Evolutionary conservation across 148 eudicot species (phyloP).

Genomic region (Rhododendron griersonianum): DNA sequence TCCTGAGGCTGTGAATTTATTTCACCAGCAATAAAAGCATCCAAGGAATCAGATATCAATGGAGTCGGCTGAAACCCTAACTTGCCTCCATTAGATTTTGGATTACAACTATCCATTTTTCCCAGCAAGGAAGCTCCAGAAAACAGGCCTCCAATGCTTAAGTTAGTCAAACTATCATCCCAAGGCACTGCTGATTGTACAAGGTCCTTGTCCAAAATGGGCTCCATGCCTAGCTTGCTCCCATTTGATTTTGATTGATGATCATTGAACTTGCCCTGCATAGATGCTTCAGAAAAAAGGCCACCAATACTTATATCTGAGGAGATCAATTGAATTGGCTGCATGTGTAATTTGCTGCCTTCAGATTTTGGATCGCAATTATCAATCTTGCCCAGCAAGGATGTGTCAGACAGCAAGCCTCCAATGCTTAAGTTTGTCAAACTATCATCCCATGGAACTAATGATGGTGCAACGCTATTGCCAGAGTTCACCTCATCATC

Average conservation of each 20-base stretch:
- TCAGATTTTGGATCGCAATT: constrained; percentile 4
- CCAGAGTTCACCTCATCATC: constrained; percentile 27
- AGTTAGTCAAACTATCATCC: constrained; percentile 36
- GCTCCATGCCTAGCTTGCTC: constrained; percentile 11
- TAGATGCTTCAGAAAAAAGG: constrained; percentile 38
- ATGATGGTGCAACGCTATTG: constrained; percentile 21
- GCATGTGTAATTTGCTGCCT: constrained; percentile 11
- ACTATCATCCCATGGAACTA: constrained; percentile 54
- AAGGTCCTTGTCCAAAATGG: constrained; percentile 10
- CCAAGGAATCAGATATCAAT: constrained; percentile 38
- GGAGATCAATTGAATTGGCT: constrained; percentile 19
- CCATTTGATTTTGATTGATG: constrained; percentile 9
- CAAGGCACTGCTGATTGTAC: constrained; percentile 19
- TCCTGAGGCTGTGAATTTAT: constrained; percentile 26
- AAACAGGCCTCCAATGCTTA: constrained; percentile 77
- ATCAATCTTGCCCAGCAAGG: constrained; percentile 25
- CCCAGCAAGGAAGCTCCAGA: constrained; percentile 68
- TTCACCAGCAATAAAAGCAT: constrained; percentile 38
- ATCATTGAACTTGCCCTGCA: constrained; percentile 23
- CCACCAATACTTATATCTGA: constrained; percentile 42
- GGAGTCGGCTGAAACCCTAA: constrained; percentile 23
- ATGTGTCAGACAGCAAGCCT: constrained; percentile 43
- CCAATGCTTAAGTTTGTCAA: constrained; percentile 44
- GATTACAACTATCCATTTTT: constrained; percentile 22
- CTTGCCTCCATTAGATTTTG: constrained; percentile 27